Percentiles rank a stretch among this genome's conserved stretches.
Conservation (phyloP, 345 rosid genomes). For the Salix brachista region DNA sequence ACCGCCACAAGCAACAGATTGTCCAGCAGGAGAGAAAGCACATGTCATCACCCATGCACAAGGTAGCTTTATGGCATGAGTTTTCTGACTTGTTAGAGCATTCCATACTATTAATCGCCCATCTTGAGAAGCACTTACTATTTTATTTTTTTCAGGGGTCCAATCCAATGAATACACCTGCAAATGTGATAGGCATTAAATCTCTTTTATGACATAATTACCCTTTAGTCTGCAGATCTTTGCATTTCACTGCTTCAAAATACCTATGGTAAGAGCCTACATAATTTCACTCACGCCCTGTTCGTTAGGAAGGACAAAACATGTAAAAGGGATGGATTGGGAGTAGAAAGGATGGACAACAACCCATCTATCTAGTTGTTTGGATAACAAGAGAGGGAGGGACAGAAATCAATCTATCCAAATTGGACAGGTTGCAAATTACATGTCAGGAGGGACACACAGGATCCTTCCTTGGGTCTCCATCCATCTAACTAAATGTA, state of each 20-base stretch:
- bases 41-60: slow-evolving; percentile 99
- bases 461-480: background rate
- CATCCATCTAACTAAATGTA: background rate
- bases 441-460: background rate
- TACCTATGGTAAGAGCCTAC: background rate
- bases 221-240: background rate
- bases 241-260: background rate
- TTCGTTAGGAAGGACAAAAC: background rate
- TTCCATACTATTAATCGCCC: slow-evolving; percentile 96
- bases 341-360: background rate
- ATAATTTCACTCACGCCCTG: background rate
- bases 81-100: slow-evolving; percentile 94
- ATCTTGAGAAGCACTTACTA: slow-evolving; percentile 96
- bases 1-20: slow-evolving; percentile 95
- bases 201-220: background rate
- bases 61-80: slow-evolving; percentile 89
- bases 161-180: slow-evolving; percentile 93
- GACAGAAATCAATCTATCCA: background rate
- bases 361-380: background rate
- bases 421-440: background rate
- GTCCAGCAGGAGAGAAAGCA: slow-evolving; percentile 92
- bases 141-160: slow-evolving; percentile 78
- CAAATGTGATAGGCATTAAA: slow-evolving; percentile 11
- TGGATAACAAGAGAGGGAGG: background rate
- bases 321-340: background rate